These are phyloP conservation scores for Capsicum chinense DNA, from an alignment of 257 asterid genomes.

Conservation along the genomic window DNA sequence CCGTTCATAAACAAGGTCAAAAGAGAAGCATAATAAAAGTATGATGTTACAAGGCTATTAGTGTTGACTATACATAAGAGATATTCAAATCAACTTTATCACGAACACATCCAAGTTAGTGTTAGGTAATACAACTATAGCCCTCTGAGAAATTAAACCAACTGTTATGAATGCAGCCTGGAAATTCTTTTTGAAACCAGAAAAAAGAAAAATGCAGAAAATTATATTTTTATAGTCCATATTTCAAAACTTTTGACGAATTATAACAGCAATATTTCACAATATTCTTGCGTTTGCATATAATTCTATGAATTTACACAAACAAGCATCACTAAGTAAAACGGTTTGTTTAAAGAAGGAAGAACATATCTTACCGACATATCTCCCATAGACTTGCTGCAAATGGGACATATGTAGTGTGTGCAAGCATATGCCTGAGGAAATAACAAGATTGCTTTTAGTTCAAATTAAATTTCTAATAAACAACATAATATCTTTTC, in stretches of 20 bases:
- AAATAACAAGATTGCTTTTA: conserved; percentile 27
- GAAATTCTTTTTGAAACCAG: not conserved
- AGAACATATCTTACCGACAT: conserved; percentile 80
- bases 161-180: not conserved
- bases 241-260: not conserved
- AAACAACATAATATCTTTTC: not conserved
- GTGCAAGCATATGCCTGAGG: conserved; percentile 94
- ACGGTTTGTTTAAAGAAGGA: conserved; percentile 8
- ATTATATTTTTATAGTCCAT: not conserved
- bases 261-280: not conserved
- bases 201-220: not conserved
- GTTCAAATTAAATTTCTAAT: conserved; percentile 14
- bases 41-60: no score
- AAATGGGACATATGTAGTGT: conserved; percentile 89
- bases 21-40: no score
- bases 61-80: no score
- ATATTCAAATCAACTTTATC: no score
- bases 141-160: not conserved
- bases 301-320: conserved; percentile 13
- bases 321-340: not conserved
- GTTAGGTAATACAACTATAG: not conserved
- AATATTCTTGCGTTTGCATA: not conserved
- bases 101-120: no score
- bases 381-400: conserved; percentile 99
- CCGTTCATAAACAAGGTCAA: no score